Base-by-base conservation (phyloP, 306 rosid species). In the Geum urbanum region DNA sequence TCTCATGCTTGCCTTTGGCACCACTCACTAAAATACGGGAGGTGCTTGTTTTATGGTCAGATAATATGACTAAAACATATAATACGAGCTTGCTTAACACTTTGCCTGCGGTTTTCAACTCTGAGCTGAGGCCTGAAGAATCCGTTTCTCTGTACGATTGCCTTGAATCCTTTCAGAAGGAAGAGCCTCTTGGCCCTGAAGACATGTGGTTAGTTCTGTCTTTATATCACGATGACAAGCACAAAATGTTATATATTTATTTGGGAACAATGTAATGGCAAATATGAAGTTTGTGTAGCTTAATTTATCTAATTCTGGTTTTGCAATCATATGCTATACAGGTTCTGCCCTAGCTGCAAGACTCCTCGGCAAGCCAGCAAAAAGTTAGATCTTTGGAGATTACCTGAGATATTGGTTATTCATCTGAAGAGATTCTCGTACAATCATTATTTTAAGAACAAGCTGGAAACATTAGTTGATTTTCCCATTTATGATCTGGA, bases 381-480 rank as follows among this genome's bases (percentile, higher is more conserved):
- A 81, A 92, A 90, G 80, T 66, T 92, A 72, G 98, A 92, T 79
- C 87, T 90, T 57, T 92, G 98, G 98, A 90, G 91, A 73, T 85
- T 90, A 87, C 98, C 98, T 7, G 89, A 88, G 83, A 79, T 86
- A 74, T 87, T 92, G 57, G 88, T 92, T 74, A 77, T 90, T 81
- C 96, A 92, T 82, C 79, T 92, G 83, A 92, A 92, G 80, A 85
- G 98, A 78, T 90, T 92, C 76, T 90, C 96, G 4, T 84, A 72
- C 73, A 67, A 71, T 72, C 77, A 73, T 51, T 82, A 9, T 80
- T 76, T 76, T 13, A 81, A 80, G 78, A 88, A 85, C 72, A 92
- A 92, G 82, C 83, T 92, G 64, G 96, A 90, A 66, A 88, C 96
- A 24, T 81, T 80, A 13, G 91, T 90, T 48, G 90, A 92, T 71